Conservation (phyloP, 2,329 filamentous ascomycete genomes). For the Chaetomiaceae sp. region DNA sequence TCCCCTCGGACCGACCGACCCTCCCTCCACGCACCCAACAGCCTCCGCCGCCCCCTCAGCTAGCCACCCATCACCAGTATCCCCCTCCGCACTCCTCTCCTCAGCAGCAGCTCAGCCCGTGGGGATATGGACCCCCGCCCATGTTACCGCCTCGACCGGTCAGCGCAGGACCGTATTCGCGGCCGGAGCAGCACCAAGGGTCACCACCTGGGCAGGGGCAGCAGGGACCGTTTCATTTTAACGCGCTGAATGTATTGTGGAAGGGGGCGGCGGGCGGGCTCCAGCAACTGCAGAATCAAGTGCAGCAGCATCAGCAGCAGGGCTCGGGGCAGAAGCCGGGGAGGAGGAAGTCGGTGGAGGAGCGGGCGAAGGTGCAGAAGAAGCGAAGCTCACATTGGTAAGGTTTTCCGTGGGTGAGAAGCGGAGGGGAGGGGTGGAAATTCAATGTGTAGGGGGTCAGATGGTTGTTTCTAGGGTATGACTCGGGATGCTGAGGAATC, state of each 20-base stretch:
- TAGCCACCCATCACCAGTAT: not conserved
- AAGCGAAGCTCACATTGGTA: conserved; percentile 36
- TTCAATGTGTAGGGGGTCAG: not conserved
- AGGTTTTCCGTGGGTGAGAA: not conserved
- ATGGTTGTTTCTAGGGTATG: not conserved
- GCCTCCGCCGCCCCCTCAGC: not conserved
- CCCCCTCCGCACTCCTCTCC: no score
- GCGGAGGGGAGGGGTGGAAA: not conserved
- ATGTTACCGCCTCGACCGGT: conserved; percentile 42
- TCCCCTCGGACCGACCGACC: conserved; percentile 28
- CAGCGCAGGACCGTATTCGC: conserved; percentile 41
- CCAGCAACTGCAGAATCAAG: conserved; percentile 20
- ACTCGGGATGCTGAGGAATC: not conserved
- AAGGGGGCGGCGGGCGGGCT: conserved; percentile 17
- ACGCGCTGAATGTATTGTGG: conserved; percentile 24
- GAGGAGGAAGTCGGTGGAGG: conserved; percentile 24
- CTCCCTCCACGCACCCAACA: conserved; percentile 7
- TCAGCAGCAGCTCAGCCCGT: conserved; percentile 21
- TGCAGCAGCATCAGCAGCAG: conserved; percentile 11
- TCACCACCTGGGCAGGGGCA: conserved; percentile 17
- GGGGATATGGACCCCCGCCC: conserved; percentile 17
- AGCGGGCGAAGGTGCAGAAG: conserved; percentile 31
- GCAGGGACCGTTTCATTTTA: conserved; percentile 25
- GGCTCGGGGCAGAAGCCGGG: not conserved
- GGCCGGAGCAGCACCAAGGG: not conserved